Percentiles rank a stretch among this genome's conserved stretches.
Evolutionary conservation across 306 rosid genomes (phyloP).

Genomic region (Cajanus cajan): DNA sequence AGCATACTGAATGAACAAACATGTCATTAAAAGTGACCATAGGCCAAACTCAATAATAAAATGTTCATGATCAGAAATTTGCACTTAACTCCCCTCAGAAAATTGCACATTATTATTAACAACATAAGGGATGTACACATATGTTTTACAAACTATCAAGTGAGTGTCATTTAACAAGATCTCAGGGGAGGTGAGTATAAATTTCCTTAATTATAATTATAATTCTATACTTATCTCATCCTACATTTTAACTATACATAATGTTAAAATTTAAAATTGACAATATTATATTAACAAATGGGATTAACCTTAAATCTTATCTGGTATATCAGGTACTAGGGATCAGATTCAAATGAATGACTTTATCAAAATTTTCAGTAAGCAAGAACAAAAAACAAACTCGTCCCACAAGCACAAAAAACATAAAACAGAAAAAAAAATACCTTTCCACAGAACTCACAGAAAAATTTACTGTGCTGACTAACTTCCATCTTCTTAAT

Average conservation of each 20-base stretch:
- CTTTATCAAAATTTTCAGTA: neutral
- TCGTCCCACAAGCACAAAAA: neutral
- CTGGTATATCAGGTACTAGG: neutral
- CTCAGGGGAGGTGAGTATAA: no score
- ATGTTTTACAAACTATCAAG: no score
- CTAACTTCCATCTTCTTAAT: constrained; percentile 90
- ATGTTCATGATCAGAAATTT: neutral
- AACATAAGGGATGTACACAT: no score
- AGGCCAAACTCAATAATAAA: neutral
- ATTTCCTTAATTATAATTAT: no score
- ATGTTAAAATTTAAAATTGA: no score
- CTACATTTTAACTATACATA: neutral
- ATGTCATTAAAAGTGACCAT: neutral
- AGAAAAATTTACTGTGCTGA: constrained; percentile 77
- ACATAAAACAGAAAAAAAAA: neutral
- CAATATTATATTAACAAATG: no score
- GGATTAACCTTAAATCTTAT: neutral
- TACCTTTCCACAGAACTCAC: constrained; percentile 90
- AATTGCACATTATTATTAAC: no score
- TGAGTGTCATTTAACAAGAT: no score
- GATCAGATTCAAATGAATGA: neutral
- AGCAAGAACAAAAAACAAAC: neutral
- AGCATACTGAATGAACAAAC: constrained; percentile 48
- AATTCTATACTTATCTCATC: neutral
- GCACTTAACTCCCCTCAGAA: no score